Evolutionary conservation across 495 filamentous ascomycete genomes (phyloP).

Genomic region (Daldinia childiae): DNA sequence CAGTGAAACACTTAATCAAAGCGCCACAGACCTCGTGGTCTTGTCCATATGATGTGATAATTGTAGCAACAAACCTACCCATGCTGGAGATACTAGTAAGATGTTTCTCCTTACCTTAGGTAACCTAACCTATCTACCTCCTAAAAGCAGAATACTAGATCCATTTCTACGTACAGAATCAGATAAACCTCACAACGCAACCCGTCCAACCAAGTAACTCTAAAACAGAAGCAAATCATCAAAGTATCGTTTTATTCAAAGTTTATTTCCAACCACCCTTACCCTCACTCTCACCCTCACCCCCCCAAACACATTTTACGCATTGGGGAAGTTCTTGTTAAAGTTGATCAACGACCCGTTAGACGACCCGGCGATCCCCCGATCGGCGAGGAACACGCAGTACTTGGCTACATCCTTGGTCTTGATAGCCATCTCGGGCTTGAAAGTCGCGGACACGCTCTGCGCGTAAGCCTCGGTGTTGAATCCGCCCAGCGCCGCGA

Average conservation of each 20-base stretch:
- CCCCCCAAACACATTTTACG: constrained; percentile 26
- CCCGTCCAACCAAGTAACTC: too few relatives aligned
- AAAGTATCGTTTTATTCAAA: background rate
- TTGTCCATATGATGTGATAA: background rate
- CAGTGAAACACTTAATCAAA: constrained; percentile 26
- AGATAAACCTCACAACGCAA: too few relatives aligned
- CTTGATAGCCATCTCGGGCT: constrained; percentile 41
- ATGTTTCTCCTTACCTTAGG: background rate
- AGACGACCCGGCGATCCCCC: constrained; percentile 46
- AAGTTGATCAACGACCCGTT: constrained; percentile 54
- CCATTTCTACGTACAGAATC: background rate
- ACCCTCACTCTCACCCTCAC: too few relatives aligned
- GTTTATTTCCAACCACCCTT: background rate
- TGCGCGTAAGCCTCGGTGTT: constrained; percentile 60
- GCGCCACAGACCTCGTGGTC: background rate
- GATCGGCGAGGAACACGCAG: constrained; percentile 52
- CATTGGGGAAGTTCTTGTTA: constrained; percentile 53
- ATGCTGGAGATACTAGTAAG: background rate
- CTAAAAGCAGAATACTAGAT: background rate
- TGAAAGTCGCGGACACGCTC: constrained; percentile 57
- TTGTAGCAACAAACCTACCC: background rate
- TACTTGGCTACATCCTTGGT: constrained; percentile 53
- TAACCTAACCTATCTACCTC: too few relatives aligned
- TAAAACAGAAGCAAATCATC: background rate
- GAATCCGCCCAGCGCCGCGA: constrained; percentile 29